phyloP scores from a whole-genome alignment of 495 filamentous ascomycete species.

The Geoglossum glabrum region DNA sequence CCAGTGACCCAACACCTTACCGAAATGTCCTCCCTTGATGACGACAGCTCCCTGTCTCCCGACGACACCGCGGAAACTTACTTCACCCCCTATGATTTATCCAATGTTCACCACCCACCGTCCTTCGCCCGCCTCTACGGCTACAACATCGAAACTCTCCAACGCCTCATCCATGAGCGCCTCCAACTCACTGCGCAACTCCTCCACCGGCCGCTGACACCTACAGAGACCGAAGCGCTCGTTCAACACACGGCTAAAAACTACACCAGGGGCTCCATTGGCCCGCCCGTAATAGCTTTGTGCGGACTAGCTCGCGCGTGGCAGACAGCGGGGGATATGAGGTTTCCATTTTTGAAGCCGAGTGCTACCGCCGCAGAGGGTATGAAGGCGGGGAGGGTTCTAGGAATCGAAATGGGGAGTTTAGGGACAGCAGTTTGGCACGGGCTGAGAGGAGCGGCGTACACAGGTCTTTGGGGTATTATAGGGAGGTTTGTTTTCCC shows the following conservation, averaged over 20 bases:
- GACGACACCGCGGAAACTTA: background rate
- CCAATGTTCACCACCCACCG: background rate
- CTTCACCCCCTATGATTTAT: background rate
- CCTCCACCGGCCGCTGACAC: background rate
- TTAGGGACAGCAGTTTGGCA: background rate
- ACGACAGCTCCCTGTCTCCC: background rate
- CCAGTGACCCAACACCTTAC: background rate
- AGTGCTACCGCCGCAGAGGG: too few relatives aligned
- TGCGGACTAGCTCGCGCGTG: background rate
- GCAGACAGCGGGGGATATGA: background rate
- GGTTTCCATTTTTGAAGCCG: background rate
- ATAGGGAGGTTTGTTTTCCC: background rate
- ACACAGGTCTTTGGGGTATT: background rate
- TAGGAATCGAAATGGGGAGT: background rate
- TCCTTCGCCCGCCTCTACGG: background rate
- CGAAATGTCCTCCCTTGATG: background rate
- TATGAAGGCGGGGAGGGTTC: background rate
- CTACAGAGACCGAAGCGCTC: background rate
- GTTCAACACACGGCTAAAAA: background rate
- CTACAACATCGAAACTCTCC: background rate
- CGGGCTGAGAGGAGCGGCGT: background rate
- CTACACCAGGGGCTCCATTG: background rate
- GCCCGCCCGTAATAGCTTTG: background rate
- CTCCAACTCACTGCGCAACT: background rate
- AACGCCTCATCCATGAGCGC: background rate